Conservation (phyloP, 179 eudicot species). For the Silene noctiflora region DNA sequence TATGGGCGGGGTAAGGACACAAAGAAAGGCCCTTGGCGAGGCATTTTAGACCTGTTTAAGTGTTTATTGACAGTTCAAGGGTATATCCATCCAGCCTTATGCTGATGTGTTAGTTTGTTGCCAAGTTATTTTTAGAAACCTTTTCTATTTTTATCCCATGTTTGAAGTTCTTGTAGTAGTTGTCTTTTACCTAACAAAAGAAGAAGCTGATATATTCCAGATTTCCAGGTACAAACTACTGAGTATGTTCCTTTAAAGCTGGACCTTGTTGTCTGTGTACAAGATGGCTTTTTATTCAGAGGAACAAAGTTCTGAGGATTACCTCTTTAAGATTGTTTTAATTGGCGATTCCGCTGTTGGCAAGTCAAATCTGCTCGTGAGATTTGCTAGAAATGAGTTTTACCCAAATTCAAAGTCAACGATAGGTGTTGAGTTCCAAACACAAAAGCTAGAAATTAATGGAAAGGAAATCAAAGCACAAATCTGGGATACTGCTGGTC, state of each 20-base stretch:
- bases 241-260: slow-evolving; percentile 17
- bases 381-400: slow-evolving; percentile 38
- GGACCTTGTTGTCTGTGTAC: slow-evolving; percentile 9
- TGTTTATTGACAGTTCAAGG: background rate
- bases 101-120: background rate
- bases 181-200: background rate
- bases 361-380: slow-evolving; percentile 29
- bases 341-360: slow-evolving; percentile 40
- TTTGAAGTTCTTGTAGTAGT: background rate
- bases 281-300: slow-evolving; percentile 66
- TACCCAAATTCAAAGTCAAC: slow-evolving; percentile 34
- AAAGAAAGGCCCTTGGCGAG: background rate
- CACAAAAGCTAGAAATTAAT: slow-evolving; percentile 33
- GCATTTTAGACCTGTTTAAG: background rate
- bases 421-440: slow-evolving; percentile 40
- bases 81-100: background rate
- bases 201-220: slow-evolving; percentile 6
- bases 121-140: slow-evolving; percentile 6
- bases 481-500: slow-evolving; percentile 46
- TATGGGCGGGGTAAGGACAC: background rate
- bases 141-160: background rate
- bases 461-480: slow-evolving; percentile 39
- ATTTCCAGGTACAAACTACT: background rate
- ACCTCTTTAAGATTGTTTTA: slow-evolving; percentile 33
- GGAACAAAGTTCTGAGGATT: slow-evolving; percentile 48